phyloP scores from a whole-genome alignment of 2,329 filamentous ascomycete species.

The Aspergillus brunneoviolaceus region DNA sequence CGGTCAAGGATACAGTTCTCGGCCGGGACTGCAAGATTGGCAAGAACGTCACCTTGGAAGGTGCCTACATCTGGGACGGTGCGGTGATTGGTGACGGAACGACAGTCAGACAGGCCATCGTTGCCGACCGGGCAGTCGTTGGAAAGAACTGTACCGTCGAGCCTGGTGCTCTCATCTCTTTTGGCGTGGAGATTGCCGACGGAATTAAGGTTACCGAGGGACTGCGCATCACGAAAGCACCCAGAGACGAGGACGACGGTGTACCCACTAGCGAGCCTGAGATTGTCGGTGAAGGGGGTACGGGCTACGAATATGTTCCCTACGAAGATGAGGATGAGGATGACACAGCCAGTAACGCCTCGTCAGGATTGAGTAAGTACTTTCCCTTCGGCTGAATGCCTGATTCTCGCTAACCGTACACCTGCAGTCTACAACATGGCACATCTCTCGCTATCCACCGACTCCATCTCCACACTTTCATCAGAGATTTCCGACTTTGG shows the following conservation, averaged over 20 bases:
- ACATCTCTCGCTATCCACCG: constrained; percentile 46
- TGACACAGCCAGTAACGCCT: constrained; percentile 63
- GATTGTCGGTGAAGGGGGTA: constrained; percentile 59
- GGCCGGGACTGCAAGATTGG: constrained; percentile 85
- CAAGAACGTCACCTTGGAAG: constrained; percentile 72
- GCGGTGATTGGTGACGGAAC: constrained; percentile 73
- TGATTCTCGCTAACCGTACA: constrained; percentile 12
- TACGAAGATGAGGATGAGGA: constrained; percentile 66
- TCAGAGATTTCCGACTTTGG: constrained; percentile 52
- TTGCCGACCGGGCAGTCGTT: constrained; percentile 71
- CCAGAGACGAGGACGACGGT: constrained; percentile 45
- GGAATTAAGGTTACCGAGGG: constrained; percentile 48
- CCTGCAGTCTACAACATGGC: constrained; percentile 52
- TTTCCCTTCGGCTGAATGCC: constrained; percentile 4
- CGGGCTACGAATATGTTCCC: constrained; percentile 64
- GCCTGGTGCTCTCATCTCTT: constrained; percentile 75
- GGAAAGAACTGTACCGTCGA: constrained; percentile 70
- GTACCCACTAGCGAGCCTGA: constrained; percentile 48
- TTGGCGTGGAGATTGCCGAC: constrained; percentile 70
- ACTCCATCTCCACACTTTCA: constrained; percentile 64
- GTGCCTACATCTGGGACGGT: constrained; percentile 87
- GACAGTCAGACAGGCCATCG: constrained; percentile 68
- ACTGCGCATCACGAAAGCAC: constrained; percentile 46
- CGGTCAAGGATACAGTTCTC: constrained; percentile 73
- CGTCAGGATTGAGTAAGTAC: constrained; percentile 38